Evolutionary conservation across 225 moss, liverwort and hornwort genomes (phyloP), one percentile per base, ranked within the genome.

Genomic region (Asterella californica): DNA sequence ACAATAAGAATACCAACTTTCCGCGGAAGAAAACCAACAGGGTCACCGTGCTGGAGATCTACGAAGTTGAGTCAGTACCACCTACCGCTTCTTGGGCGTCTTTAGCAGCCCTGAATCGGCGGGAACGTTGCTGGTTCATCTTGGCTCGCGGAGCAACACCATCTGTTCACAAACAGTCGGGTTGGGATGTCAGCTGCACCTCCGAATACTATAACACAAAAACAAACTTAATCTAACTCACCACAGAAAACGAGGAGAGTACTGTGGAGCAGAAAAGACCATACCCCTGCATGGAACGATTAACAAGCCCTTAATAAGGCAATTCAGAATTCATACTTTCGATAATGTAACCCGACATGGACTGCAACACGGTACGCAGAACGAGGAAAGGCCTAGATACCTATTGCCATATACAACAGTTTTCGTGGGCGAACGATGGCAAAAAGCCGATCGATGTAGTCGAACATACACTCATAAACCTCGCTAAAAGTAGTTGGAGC

Each of bases 41-140:
- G 12, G 10, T 6, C 52, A 52, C 52, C 52, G 1, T 52, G 12
- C 52, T 52, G 34, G 19, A 62, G 17, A 72, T 64, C 45, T 72
- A 17, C 25, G 34, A 48, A 15, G 22, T 34, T 50, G 17, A 30
- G 65, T 38, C 57, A 19, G 42, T 1, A 50, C 30, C 1, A 79
- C 83, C 46, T 91, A 99, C 99, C 83, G 91, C 93, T 9, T 99
- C 99, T 62, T 92, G 89, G 80, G 99, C 95, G 85, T 99, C 99
- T 84, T 95, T 99, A 17, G 99, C 99, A 84, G 93, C 93, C 88
- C 95, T 90, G 63, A 99, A 99, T 75, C 92, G 85, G 78, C 95
- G 91, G 18, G 95, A 95, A 66, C 99, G 88, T 84, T 99, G 95
- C 82, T 95, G 99, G 75, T 99, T 99, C 95, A 95, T 99, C 85